Base-by-base conservation (phyloP, 495 filamentous ascomycete species). In the Entonaema liquescens region DNA sequence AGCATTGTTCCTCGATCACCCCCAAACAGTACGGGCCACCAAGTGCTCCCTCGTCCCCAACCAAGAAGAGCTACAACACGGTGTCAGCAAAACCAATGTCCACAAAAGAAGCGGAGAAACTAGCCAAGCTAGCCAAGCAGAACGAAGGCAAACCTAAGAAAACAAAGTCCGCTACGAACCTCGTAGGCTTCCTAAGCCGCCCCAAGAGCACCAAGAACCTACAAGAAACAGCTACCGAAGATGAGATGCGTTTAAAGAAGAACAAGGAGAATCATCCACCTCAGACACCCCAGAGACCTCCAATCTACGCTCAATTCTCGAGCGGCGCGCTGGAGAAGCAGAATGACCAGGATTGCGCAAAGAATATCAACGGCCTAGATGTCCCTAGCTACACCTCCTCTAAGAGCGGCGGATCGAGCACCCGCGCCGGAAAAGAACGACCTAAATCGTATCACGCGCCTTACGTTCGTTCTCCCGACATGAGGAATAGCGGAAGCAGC, bases 161-260 rank as follows among this genome's bases (percentile, higher is more conserved):
- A 83, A 86, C 88, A 17, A 97, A 96, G 73, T 96, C 93, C 0
- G 85, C 91, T 4, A 93, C 91, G 52, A 94, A 91, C 74, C 82
- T 97, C 4, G 86, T 88, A 0, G 89, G 84, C 3, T 86, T 92
- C 9, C 83, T 90, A 54, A 84, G 80, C 19, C 84, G 88, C 42
- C 86, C 87, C 19, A 90, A 88, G 67, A 85, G 87, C 9, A 82
- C 83, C 12, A 91, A 89, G 76, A 86, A 84, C 59, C 65, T 85
- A 28, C 78, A 82, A 33, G 79, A 82, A 74, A 70, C 76, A 55
- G 77, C 74, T 33, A 68, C 36, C 23, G 78, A 80, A 36, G 78
- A 83, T 11, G 79, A 82, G 12, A 70, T 67, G 35, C 73, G 67
- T 21, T 74, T 65, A 13, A 79, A 83, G 4, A 92, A 89, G 76